phyloP scores from a whole-genome alignment of 176 grass and related monocot species.

The Cocos nucifera region DNA sequence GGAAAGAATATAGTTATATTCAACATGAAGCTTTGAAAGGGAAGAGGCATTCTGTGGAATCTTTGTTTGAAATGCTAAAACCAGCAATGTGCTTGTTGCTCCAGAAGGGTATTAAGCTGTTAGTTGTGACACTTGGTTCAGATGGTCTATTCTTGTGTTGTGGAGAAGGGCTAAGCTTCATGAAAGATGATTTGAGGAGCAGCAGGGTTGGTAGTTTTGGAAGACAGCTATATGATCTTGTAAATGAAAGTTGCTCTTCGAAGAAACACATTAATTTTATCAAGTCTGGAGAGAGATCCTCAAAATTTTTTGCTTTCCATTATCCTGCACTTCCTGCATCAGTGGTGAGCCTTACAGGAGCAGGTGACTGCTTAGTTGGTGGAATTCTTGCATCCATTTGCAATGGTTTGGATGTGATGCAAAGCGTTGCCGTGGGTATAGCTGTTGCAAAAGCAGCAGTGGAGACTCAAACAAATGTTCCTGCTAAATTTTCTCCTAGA shows the following conservation, averaged over 20 bases:
- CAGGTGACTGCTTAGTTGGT: slow-evolving; percentile 85
- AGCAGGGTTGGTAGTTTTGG: slow-evolving; percentile 21
- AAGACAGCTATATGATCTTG: slow-evolving; percentile 31
- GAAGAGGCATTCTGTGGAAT: slow-evolving; percentile 30
- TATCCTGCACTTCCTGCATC: slow-evolving; percentile 62
- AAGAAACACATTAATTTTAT: slow-evolving; percentile 16
- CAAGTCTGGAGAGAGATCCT: slow-evolving; percentile 24
- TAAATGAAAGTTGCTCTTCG: slow-evolving; percentile 18
- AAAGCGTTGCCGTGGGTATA: slow-evolving; percentile 61
- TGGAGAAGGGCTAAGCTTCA: slow-evolving; percentile 30
- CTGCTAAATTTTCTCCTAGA: slow-evolving; percentile 34
- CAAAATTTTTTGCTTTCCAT: slow-evolving; percentile 55
- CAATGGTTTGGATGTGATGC: slow-evolving; percentile 61
- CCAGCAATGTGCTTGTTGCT: slow-evolving; percentile 72
- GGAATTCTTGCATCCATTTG: slow-evolving; percentile 61
- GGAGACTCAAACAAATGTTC: slow-evolving; percentile 68
- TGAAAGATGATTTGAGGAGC: slow-evolving; percentile 27
- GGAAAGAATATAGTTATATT: slow-evolving; percentile 34
- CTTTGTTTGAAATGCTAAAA: slow-evolving; percentile 71
- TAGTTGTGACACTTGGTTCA: slow-evolving; percentile 72
- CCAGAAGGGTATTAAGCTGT: slow-evolving; percentile 74
- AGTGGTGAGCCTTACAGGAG: slow-evolving; percentile 66
- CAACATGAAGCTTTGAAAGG: slow-evolving; percentile 23
- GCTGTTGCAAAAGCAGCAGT: slow-evolving; percentile 74
- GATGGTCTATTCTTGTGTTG: slow-evolving; percentile 76